These are phyloP conservation scores for Lepidium sativum DNA, from an alignment of 345 rosid genomes.

Conservation along the genomic window DNA sequence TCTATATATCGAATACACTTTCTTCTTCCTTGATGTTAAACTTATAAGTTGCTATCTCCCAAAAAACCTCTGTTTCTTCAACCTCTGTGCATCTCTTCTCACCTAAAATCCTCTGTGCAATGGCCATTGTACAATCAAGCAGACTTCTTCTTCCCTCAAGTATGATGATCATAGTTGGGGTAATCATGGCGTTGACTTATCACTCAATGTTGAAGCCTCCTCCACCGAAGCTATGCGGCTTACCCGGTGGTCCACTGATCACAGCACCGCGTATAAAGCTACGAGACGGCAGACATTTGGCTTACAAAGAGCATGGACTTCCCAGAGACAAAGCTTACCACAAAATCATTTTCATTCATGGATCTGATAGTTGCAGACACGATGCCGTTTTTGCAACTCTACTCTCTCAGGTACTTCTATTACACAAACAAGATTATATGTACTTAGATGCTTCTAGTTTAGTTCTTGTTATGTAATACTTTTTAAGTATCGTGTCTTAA, in stretches of 20 bases:
- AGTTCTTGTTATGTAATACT: too few species aligned
- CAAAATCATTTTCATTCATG: conserved; percentile 42
- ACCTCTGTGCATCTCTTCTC: too few species aligned
- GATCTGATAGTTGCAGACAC: conserved; percentile 35
- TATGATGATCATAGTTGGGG: conserved; percentile 19
- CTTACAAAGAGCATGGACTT: conserved; percentile 47
- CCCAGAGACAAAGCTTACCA: conserved; percentile 35
- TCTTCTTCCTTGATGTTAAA: too few species aligned
- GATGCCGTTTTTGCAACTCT: conserved; percentile 22
- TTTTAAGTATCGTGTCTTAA: too few species aligned
- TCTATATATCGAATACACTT: too few species aligned
- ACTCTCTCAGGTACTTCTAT: conserved; percentile 28
- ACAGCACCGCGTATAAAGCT: conserved; percentile 45
- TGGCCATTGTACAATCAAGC: background rate
- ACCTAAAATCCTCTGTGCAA: background rate
- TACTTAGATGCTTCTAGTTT: too few species aligned
- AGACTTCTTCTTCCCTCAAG: background rate
- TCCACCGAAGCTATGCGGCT: conserved; percentile 34
- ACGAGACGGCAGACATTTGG: conserved; percentile 47
- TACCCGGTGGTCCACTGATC: conserved; percentile 33
- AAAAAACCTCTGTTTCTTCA: too few species aligned
- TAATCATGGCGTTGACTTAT: conserved; percentile 27
- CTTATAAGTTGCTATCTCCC: too few species aligned
- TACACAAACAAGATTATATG: too few species aligned
- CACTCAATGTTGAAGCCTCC: conserved; percentile 35